A percentile compares a stretch with the other conserved stretches of the same genome.
phyloP scores from a whole-genome alignment of 2,329 filamentous ascomycete genomes.

The Pleomassaria siparia region DNA sequence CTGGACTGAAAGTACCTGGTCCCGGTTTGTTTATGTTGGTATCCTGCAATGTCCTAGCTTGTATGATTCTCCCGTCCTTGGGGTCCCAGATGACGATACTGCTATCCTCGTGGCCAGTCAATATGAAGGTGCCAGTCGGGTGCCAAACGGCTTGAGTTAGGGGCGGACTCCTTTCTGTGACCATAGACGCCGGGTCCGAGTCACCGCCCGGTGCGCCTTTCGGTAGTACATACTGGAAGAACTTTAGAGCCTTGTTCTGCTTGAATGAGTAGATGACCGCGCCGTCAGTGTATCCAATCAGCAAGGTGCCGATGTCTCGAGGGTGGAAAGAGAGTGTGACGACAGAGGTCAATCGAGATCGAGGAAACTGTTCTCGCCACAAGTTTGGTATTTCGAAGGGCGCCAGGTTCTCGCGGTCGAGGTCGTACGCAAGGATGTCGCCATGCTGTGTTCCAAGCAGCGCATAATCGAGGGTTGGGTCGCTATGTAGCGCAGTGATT shows the following conservation, averaged over 20 bases:
- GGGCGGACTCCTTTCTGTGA: slow-evolving; percentile 67
- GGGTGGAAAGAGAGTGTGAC: slow-evolving; percentile 85
- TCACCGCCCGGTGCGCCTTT: slow-evolving; percentile 79
- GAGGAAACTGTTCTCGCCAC: slow-evolving; percentile 74
- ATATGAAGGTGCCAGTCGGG: slow-evolving; percentile 84
- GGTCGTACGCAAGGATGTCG: slow-evolving; percentile 88
- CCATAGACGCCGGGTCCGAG: slow-evolving; percentile 63
- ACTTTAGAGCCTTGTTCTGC: slow-evolving; percentile 75
- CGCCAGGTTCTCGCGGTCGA: slow-evolving; percentile 77
- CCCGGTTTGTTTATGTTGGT: slow-evolving; percentile 71
- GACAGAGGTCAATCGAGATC: slow-evolving; percentile 64
- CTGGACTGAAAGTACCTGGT: slow-evolving; percentile 44
- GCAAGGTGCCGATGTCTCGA: slow-evolving; percentile 83
- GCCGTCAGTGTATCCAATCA: slow-evolving; percentile 89
- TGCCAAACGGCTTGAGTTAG: slow-evolving; percentile 90
- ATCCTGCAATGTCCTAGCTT: slow-evolving; percentile 78
- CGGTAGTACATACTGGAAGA: slow-evolving; percentile 81
- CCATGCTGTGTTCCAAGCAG: slow-evolving; percentile 79
- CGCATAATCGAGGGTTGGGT: slow-evolving; percentile 91
- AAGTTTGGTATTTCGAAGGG: slow-evolving; percentile 84
- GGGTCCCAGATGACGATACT: slow-evolving; percentile 94
- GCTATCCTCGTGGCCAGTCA: slow-evolving; percentile 86
- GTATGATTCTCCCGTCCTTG: slow-evolving; percentile 80
- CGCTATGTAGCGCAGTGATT: slow-evolving; percentile 73
- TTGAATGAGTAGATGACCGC: slow-evolving; percentile 94